Evolutionary conservation across 306 rosid genomes (phyloP), one percentile per base, ranked within the genome.

Genomic region (Herpetospermum pedunculosum): DNA sequence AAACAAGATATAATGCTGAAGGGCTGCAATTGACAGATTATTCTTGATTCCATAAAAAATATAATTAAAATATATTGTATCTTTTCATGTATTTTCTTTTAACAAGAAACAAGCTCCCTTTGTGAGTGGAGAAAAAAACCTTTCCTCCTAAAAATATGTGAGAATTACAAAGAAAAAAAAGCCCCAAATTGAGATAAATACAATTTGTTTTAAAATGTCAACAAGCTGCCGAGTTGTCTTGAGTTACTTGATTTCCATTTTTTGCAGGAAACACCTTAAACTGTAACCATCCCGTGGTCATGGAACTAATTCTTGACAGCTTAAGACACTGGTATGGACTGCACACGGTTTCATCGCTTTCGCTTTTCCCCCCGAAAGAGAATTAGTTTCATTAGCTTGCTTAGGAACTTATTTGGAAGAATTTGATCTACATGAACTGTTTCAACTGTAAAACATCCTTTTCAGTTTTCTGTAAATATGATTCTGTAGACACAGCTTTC

Each of bases 211-310:
- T 15, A 29, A 59, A 32, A 30, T 58, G 65, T 16, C 41, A n/a
- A 63, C 13, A 35, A 34, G 29, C 47, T 59, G 13, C 12, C 4
- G 40, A 58, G 21, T 59, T 9, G 23, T 59, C 67, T 59, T 59
- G 37, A 64, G 30, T 64, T 63, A 18, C 46, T 2, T 3, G 46
- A n/a, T 18, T 75, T 74, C 71, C 60, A 69, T 34, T 72, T 37
- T 80, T 71, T 71, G 48, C 89, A 94, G 99, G 99, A 69, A 94
- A 94, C 89, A 82, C 99, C 79, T 85, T 94, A 55, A 91, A 89
- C 57, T 94, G 97, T 78, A 94, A 91, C 83, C 97, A 89, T 81
- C 96, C 99, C 13, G 89, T 94, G 76, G 96, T 94, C 80, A 88
- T 89, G 97, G 96, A 88, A 80, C 91, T 94, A 69, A 77, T 94